phyloP scores from a whole-genome alignment of 2,329 filamentous ascomycete species.

The Dactylellina drechsleri region DNA sequence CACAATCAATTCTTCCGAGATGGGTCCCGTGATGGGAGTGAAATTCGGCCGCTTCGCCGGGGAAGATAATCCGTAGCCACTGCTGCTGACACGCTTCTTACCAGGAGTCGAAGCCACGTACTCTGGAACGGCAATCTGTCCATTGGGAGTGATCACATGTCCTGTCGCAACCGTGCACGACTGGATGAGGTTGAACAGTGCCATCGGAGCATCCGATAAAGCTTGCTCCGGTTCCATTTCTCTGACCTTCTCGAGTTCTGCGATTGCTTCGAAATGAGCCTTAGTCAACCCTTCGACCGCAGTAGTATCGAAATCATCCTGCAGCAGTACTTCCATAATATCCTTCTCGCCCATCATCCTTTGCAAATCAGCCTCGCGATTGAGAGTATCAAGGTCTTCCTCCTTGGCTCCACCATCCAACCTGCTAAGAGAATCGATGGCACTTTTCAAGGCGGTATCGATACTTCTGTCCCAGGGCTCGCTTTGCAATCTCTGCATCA shows the following conservation, averaged over 20 bases:
- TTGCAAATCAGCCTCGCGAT: slow-evolving; percentile 84
- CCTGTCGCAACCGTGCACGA: slow-evolving; percentile 78
- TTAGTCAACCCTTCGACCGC: slow-evolving; percentile 84
- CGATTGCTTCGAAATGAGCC: slow-evolving; percentile 90
- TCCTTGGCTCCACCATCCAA: slow-evolving; percentile 74
- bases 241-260: slow-evolving; percentile 82
- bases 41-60: slow-evolving; percentile 47
- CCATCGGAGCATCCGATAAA: slow-evolving; percentile 78
- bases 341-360: slow-evolving; percentile 85
- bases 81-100: slow-evolving; percentile 47
- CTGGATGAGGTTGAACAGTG: slow-evolving; percentile 80
- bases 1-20: slow-evolving; percentile 63
- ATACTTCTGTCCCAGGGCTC: slow-evolving; percentile 87
- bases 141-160: slow-evolving; percentile 91
- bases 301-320: slow-evolving; percentile 79
- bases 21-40: slow-evolving; percentile 39
- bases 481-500: slow-evolving; percentile 83
- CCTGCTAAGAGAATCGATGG: slow-evolving; percentile 78
- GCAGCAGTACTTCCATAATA: slow-evolving; percentile 76
- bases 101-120: slow-evolving; percentile 56
- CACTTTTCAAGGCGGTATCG: slow-evolving; percentile 87
- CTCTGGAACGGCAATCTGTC: slow-evolving; percentile 66
- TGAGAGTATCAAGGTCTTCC: slow-evolving; percentile 76
- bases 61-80: slow-evolving; percentile 57
- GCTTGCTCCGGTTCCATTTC: slow-evolving; percentile 85